Evolutionary conservation across 2,329 filamentous ascomycete genomes (phyloP), one percentile per base, ranked within the genome.

Genomic region (Hypoxylon sp.): DNA sequence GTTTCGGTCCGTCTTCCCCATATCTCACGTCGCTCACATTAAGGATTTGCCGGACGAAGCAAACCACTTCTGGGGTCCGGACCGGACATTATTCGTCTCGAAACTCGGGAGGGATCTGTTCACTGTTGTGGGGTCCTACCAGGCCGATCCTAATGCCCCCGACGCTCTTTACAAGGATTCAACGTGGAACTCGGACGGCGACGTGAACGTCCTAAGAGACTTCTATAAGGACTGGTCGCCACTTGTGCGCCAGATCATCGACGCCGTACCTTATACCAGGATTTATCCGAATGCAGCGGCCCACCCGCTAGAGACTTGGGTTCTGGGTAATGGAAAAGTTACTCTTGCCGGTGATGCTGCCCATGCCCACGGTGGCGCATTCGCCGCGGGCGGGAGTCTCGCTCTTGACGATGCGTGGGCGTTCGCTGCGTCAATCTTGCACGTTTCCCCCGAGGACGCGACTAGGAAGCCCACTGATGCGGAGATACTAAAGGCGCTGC

Each of bases 1-100:
- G 5, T 80, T 84, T 60, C 79, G 83, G 11, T 81, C 83, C 11
- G 83, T 83, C 0, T 85, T 84, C 42, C 80, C 82, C 51, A 71
- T 75, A 1, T 79, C 80, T 0, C 75, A 81, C 67, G 76, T 85
- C 1, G 74, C 77, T 8, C 76, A 81, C 56, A 78, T 85, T 17
- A 71, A 77, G 4, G 78, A 80, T 46, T 69, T 83, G 26, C 81
- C 76, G 3, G 74, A 80, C 24, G 83, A 85, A 67, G 82, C 83
- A 0, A 78, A 78, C 5, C 83, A 85, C 65, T 78, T 81, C 74
- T 83, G 82, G 82, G 81, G 80, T 0, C 80, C 80, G 0, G 78
- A 79, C 22, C 76, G 81, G 42, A 81, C 79, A 17, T 80, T 84
- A 33, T 85, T 85, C 63, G 76, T 83, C 9, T 83, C 82, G 26